Conservation (phyloP, 228 moss, liverwort and hornwort species). For the Sphagnum magellanicum region DNA sequence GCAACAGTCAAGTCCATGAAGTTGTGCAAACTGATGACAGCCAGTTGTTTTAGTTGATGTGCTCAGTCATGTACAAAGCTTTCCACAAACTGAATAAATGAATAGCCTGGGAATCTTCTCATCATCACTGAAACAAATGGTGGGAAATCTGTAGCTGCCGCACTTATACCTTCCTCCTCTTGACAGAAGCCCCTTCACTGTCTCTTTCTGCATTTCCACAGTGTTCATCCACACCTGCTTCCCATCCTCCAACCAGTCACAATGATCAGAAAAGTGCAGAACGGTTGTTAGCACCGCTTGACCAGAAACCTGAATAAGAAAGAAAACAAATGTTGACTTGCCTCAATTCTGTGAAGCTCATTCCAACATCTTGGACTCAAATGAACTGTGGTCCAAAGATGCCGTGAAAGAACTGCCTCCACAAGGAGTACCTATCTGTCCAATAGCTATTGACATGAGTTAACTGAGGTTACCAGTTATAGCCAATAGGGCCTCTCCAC, state of each 20-base stretch:
- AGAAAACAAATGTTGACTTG: background rate
- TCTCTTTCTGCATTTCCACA: slow-evolving; percentile 23
- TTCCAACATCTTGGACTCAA: background rate
- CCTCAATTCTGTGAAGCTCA: background rate
- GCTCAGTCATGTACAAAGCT: background rate
- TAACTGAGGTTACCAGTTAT: background rate
- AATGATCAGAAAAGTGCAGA: background rate
- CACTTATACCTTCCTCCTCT: slow-evolving; percentile 43
- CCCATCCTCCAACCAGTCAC: slow-evolving; percentile 1
- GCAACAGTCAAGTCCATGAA: background rate
- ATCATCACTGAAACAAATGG: background rate
- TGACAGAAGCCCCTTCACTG: slow-evolving; percentile 22
- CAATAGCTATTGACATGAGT: background rate
- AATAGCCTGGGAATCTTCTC: background rate
- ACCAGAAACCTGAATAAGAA: background rate
- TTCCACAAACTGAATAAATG: slow-evolving; percentile 6
- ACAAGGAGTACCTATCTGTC: background rate
- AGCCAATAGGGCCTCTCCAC: slow-evolving; percentile 12
- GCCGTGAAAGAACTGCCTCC: background rate
- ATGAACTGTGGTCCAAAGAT: background rate
- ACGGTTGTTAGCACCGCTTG: background rate
- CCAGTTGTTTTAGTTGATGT: background rate
- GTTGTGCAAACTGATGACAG: background rate
- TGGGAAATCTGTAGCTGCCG: slow-evolving; percentile 2
- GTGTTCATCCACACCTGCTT: slow-evolving; percentile 35